A percentile compares a stretch with the other conserved stretches of the same genome.
Conservation (phyloP, 2,329 filamentous ascomycete genomes). For the Fusarium nisikadoi region DNA sequence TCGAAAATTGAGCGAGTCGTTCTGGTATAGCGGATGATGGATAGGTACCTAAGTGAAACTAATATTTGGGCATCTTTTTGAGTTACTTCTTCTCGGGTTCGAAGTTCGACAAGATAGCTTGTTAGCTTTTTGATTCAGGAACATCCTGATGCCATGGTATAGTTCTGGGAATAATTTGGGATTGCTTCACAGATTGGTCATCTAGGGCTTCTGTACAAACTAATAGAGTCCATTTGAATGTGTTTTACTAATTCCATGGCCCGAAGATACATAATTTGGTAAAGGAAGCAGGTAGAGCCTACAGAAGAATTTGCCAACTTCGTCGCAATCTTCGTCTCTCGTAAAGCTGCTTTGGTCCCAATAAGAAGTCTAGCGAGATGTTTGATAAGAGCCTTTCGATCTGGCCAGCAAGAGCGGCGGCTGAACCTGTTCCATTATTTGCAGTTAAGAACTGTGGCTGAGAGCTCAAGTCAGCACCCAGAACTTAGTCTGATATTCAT, state of each 20-base stretch:
- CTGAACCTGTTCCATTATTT: neutral
- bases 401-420: neutral
- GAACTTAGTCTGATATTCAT: neutral
- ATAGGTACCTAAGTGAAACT: neutral
- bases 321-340: too few relatives aligned
- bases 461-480: neutral
- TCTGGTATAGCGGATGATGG: neutral
- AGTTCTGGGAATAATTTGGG: neutral
- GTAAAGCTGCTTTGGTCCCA: neutral
- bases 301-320: neutral
- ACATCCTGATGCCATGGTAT: neutral
- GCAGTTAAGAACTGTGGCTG: neutral
- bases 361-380: too few relatives aligned
- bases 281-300: neutral
- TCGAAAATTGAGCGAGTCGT: neutral
- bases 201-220: neutral
- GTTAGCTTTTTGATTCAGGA: neutral
- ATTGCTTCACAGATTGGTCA: fast-evolving
- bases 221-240: neutral
- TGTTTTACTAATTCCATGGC: neutral
- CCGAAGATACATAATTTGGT: neutral
- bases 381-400: neutral
- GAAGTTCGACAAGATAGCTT: neutral
- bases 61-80: neutral
- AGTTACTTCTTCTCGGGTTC: too few relatives aligned